A percentile compares a stretch with the other conserved stretches of the same genome.
These are phyloP conservation scores for Pistacia integerrima DNA, from an alignment of 345 rosid genomes.

Conservation along the genomic window DNA sequence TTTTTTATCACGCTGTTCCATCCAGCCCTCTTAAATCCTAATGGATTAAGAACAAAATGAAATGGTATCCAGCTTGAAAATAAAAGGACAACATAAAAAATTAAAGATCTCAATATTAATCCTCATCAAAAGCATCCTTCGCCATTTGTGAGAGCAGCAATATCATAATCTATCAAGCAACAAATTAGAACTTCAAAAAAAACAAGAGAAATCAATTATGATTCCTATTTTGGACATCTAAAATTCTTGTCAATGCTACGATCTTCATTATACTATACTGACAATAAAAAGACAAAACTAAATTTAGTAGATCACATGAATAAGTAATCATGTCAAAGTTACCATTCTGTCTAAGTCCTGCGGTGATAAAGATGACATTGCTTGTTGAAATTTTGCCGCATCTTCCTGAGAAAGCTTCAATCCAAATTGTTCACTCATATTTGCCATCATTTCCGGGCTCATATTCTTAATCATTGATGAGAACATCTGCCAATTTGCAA, in stretches of 20 bases:
- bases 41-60: background rate
- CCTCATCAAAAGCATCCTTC: background rate
- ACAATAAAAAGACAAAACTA: background rate
- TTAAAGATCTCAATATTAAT: background rate
- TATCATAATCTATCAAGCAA: background rate
- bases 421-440: constrained; percentile 95
- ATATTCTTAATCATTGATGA: constrained; percentile 83
- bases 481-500: constrained; percentile 63
- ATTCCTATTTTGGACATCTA: background rate
- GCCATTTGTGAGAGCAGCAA: background rate
- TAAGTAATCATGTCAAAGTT: constrained; percentile 9
- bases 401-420: constrained; percentile 80
- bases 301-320: background rate
- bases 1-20: background rate
- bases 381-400: constrained; percentile 86
- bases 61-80: background rate
- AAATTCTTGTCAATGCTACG: background rate
- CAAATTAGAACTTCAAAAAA: background rate
- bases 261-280: background rate
- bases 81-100: background rate
- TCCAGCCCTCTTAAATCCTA: background rate
- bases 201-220: background rate
- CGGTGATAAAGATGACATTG: constrained; percentile 88
- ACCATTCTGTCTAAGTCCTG: constrained; percentile 90
- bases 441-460: constrained; percentile 95